phyloP scores from a whole-genome alignment of 1,284 basidiomycete species.

The Coniophora puteana region DNA sequence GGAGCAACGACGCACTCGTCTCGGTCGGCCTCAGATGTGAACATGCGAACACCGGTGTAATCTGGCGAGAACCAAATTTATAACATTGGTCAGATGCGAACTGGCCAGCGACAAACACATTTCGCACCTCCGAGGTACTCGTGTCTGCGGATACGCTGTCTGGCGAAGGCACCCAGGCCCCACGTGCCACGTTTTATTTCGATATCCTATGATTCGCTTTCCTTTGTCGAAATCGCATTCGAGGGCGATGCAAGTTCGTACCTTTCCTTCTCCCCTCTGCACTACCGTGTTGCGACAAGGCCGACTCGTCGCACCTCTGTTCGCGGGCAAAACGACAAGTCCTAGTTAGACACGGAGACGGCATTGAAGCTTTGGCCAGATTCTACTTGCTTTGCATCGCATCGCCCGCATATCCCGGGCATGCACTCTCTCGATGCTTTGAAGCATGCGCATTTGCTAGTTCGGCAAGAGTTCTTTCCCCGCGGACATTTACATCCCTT shows the following conservation, averaged over 20 bases:
- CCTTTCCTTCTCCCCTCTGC: constrained; percentile 14
- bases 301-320: constrained; percentile 16
- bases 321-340: constrained; percentile 16
- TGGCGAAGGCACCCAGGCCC: constrained; percentile 53
- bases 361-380: neutral
- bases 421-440: constrained; percentile 17
- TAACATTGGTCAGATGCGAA: neutral
- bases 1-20: constrained; percentile 6
- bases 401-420: constrained; percentile 23
- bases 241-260: constrained; percentile 4
- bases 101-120: neutral
- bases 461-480: constrained; percentile 6
- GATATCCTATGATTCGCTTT: constrained; percentile 23
- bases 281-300: constrained; percentile 23
- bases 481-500: constrained; percentile 18
- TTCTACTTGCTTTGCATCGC: constrained; percentile 22
- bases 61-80: constrained; percentile 34
- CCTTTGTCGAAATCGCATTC: constrained; percentile 2
- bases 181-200: constrained; percentile 37
- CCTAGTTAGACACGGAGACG: neutral
- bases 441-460: constrained; percentile 15
- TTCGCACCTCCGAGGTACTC: constrained; percentile 47
- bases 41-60: constrained; percentile 56
- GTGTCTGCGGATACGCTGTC: constrained; percentile 31
- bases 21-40: constrained; percentile 29